Base-by-base conservation (phyloP, 805 yeast species). In the Nakazawaea wickerhamii region DNA sequence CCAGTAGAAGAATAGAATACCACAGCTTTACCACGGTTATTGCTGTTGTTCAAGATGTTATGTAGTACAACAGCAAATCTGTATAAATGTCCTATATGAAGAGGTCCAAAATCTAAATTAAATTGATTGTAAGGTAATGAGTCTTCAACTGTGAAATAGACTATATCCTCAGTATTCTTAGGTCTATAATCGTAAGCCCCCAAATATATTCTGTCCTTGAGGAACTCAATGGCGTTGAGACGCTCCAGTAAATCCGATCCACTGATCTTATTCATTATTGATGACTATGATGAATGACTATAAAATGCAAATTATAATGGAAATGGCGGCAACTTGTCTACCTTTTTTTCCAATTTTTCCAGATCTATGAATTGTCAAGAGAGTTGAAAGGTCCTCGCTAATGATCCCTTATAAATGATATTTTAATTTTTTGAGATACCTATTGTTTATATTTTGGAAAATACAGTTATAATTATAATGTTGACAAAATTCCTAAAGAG, bases 71-170 rank as follows among this genome's bases (percentile, higher is more conserved):
- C 97, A 0, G 99, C 99, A 67, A 93, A 93, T 40, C 99, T 73
- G 64, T 93, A 93, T 39, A 93, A 65, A 59, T 84, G 95, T 1
- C 97, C 97, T 40, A 91, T 79, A 59, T 91, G 95, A 51, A 93
- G 68, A 0, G 99, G 99, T 36, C 99, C 99, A 63, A 93, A 93
- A 61, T 93, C 99, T 50, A 90, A 72, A 60, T 91, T 96, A 67
- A 93, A 93, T n/a, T 95, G 73, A 57, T 93, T 93, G 61, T 93
- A 93, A 4, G 93, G 95, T 36, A 93, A 73, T 1, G 91, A 79
- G 50, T 90, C 95, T 55, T 93, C 98, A 3, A 93, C 86, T 0
- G 98, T 88, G 65, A 93, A 90, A 61, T 82, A 84, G 2, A 86
- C 95, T 33, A 80, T 64, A 27, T 81, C 82, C 20, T 72, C 75